phyloP scores from a whole-genome alignment of 768 basidiomycete species.

The Lactarius evosmus region DNA sequence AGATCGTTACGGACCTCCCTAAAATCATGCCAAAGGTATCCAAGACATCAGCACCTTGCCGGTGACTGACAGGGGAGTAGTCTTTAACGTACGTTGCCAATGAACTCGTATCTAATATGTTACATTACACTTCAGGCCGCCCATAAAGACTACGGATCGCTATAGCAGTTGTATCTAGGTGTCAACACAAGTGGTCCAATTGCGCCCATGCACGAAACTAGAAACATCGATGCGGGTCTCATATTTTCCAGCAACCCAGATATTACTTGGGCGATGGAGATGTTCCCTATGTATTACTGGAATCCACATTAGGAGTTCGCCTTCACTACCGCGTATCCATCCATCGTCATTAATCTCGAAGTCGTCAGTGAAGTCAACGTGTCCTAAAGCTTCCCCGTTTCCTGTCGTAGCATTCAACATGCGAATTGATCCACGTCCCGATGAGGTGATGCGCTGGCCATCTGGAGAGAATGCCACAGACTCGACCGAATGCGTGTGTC shows the following conservation, averaged over 20 bases:
- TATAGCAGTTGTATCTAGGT: too few species aligned
- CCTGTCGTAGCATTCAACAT: not conserved
- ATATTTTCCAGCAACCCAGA: not conserved
- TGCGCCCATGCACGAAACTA: not conserved
- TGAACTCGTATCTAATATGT: too few species aligned
- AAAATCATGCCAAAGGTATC: too few species aligned
- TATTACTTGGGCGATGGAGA: not conserved
- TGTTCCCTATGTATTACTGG: not conserved
- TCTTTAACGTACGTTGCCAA: too few species aligned
- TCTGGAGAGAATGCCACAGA: conserved; percentile 25
- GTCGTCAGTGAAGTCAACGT: not conserved
- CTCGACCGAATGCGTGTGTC: conserved; percentile 12
- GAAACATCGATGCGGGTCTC: not conserved
- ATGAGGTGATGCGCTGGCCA: not conserved
- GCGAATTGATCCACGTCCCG: not conserved
- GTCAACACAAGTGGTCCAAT: not conserved
- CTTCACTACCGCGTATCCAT: not conserved
- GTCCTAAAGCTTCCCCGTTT: too few species aligned
- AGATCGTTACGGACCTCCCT: too few species aligned
- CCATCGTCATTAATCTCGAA: not conserved
- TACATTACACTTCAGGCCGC: too few species aligned
- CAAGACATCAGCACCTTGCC: too few species aligned
- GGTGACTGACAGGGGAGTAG: too few species aligned
- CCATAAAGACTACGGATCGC: too few species aligned
- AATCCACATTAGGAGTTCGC: not conserved